These are phyloP conservation scores for Tolypocladium sp. DNA, from an alignment of 2,329 filamentous ascomycete species.

Conservation along the genomic window DNA sequence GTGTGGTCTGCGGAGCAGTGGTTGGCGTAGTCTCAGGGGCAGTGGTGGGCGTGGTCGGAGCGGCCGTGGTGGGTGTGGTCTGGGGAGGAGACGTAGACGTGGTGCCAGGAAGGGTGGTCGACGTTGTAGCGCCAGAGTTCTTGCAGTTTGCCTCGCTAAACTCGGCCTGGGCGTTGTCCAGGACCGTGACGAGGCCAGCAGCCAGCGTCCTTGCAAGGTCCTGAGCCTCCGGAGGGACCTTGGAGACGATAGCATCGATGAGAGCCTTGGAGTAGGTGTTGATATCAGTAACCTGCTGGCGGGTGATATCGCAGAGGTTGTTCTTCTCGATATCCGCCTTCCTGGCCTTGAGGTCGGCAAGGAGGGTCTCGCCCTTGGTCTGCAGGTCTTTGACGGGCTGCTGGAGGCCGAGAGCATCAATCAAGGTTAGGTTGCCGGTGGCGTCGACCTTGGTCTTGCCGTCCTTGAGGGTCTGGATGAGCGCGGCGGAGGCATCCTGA, in stretches of 20 bases:
- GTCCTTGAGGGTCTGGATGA: slow-evolving; percentile 9
- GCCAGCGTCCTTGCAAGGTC: slow-evolving; percentile 14
- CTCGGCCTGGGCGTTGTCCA: slow-evolving; percentile 10
- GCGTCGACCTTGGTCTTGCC: slow-evolving; percentile 7
- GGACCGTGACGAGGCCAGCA: slow-evolving; percentile 10
- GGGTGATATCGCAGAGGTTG: slow-evolving; percentile 15
- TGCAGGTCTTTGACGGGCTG: slow-evolving; percentile 11
- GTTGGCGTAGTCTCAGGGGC: background rate
- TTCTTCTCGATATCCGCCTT: slow-evolving; percentile 15
- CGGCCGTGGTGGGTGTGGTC: background rate
- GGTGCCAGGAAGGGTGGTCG: background rate
- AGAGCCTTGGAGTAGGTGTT: slow-evolving; percentile 13
- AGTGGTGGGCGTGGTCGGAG: background rate
- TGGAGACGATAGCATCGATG: slow-evolving; percentile 17
- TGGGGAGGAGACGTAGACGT: background rate
- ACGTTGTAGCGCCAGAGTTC: slow-evolving; percentile 5
- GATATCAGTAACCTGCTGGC: slow-evolving; percentile 13
- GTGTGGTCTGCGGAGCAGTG: background rate
- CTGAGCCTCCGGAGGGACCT: slow-evolving; percentile 17
- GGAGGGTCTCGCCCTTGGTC: slow-evolving; percentile 13
- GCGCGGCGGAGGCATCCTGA: slow-evolving; percentile 8
- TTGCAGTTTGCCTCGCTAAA: slow-evolving; percentile 19
- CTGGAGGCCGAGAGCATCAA: slow-evolving; percentile 7
- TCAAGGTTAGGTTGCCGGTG: slow-evolving; percentile 2
- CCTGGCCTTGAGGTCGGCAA: slow-evolving; percentile 14